A percentile compares a stretch with the other conserved stretches of the same genome.
phyloP scores from a whole-genome alignment of 345 rosid genomes.

The Gossypium raimondii region DNA sequence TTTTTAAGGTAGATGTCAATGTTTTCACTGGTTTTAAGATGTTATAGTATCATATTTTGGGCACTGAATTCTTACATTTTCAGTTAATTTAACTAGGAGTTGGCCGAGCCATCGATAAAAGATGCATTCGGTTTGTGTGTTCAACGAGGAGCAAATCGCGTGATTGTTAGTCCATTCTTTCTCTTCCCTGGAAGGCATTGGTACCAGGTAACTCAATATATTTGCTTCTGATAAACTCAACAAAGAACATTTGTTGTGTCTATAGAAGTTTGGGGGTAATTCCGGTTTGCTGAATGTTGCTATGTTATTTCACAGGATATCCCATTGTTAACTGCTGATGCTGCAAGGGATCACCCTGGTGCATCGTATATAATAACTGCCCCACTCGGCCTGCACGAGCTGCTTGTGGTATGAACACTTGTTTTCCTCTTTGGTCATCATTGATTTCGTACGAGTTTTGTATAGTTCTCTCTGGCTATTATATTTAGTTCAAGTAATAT shows the following conservation, averaged over 20 bases:
- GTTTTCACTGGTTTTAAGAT: neutral
- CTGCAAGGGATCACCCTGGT: slow-evolving; percentile 77
- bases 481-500: neutral
- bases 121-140: slow-evolving; percentile 75
- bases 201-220: slow-evolving; percentile 57
- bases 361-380: slow-evolving; percentile 41
- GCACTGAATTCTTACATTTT: slow-evolving; percentile 10
- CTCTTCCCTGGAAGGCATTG: slow-evolving; percentile 93
- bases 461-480: neutral
- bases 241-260: neutral
- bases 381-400: slow-evolving; percentile 82
- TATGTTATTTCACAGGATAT: slow-evolving; percentile 50
- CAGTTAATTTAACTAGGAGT: slow-evolving; percentile 44
- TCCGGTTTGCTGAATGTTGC: slow-evolving; percentile 2
- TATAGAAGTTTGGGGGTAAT: neutral
- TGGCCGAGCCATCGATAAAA: slow-evolving; percentile 83
- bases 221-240: slow-evolving; percentile 14
- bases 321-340: slow-evolving; percentile 82
- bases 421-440: slow-evolving; percentile 1
- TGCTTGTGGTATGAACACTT: slow-evolving; percentile 60
- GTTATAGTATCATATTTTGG: neutral
- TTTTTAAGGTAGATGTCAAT: neutral
- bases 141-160: slow-evolving; percentile 67
- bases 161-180: slow-evolving; percentile 88
- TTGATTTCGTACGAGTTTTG: neutral